Evolutionary conservation across 441 rosid genomes (phyloP).

Genomic region (Populus hybrid): DNA sequence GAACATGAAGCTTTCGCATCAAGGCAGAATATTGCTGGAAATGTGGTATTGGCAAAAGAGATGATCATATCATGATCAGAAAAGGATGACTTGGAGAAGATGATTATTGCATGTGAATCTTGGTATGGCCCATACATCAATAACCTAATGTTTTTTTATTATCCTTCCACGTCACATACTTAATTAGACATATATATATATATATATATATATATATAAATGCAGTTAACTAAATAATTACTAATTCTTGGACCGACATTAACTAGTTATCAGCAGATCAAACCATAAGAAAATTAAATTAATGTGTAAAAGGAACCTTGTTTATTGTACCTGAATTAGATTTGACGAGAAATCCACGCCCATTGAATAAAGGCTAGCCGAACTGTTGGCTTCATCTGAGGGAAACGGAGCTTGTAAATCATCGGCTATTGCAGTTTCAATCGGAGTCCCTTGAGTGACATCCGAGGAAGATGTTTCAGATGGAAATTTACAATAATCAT

Average conservation of each 20-base stretch:
- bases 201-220: neutral
- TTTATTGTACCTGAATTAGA: slow-evolving; percentile 34
- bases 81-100: slow-evolving; percentile 8
- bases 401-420: slow-evolving; percentile 34
- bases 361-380: slow-evolving; percentile 27
- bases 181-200: too few species aligned
- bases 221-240: neutral
- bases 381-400: slow-evolving; percentile 53
- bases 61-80: slow-evolving; percentile 30
- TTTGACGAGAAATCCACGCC: slow-evolving; percentile 37
- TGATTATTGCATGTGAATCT: neutral
- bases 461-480: slow-evolving; percentile 70
- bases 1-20: slow-evolving; percentile 26
- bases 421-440: slow-evolving; percentile 24
- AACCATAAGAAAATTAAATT: neutral
- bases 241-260: neutral
- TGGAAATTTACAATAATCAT: slow-evolving; percentile 26
- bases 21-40: slow-evolving; percentile 34
- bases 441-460: slow-evolving; percentile 57
- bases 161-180: neutral
- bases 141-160: neutral
- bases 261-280: neutral
- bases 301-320: neutral
- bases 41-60: slow-evolving; percentile 33
- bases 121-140: slow-evolving; percentile 2